Conservation (phyloP, 768 basidiomycete species). For the Agaricus subrufescens region DNA sequence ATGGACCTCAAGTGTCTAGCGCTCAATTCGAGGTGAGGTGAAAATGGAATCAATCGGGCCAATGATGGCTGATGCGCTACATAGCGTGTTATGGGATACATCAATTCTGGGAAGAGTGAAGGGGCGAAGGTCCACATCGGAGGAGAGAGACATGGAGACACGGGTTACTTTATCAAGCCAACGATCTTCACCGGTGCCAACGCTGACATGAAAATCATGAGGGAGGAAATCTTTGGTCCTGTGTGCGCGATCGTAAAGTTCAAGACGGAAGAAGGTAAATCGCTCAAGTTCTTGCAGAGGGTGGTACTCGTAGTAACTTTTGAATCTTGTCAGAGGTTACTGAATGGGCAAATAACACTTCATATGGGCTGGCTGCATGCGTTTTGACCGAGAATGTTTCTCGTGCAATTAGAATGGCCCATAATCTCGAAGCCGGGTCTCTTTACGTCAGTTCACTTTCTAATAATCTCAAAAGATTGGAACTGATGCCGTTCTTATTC, state of each 20-base stretch:
- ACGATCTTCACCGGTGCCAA: constrained; percentile 70
- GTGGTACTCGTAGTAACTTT: neutral
- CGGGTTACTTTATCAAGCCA: constrained; percentile 64
- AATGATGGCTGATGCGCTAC: neutral
- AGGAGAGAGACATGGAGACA: constrained; percentile 13
- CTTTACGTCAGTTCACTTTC: constrained; percentile 31
- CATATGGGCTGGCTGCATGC: constrained; percentile 74
- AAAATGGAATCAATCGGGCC: no score
- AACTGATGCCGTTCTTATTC: neutral
- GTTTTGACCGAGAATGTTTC: constrained; percentile 69
- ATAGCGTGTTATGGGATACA: constrained; percentile 26
- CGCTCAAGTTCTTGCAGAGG: no score
- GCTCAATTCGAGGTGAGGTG: constrained; percentile 54
- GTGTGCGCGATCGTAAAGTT: constrained; percentile 64
- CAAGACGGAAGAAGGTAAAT: constrained; percentile 49
- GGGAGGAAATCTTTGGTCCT: constrained; percentile 31
- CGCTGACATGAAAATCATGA: constrained; percentile 70
- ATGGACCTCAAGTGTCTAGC: constrained; percentile 72
- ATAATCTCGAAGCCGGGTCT: constrained; percentile 22
- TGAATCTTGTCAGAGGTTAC: constrained; percentile 28
- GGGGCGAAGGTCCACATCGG: constrained; percentile 13
- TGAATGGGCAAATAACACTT: constrained; percentile 66
- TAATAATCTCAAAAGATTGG: constrained; percentile 54
- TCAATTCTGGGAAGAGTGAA: constrained; percentile 32
- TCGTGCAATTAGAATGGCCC: constrained; percentile 59